Percentiles rank a stretch among this genome's conserved stretches.
Conservation (phyloP, 257 asterid genomes). For the Solanum ossicruentum region DNA sequence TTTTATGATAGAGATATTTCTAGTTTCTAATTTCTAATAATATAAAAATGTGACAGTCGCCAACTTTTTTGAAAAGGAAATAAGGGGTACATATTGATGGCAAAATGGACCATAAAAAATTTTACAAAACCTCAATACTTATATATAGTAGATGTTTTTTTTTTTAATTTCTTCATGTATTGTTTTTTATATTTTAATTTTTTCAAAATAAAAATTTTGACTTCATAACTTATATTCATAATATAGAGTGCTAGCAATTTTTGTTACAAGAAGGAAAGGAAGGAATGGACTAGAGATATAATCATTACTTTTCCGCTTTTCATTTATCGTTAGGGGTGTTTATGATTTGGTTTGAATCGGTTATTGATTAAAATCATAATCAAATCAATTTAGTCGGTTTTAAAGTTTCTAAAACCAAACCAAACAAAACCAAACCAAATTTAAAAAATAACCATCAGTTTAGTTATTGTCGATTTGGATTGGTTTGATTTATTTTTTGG, state of each 20-base stretch:
- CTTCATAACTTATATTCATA: not conserved
- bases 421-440: too few species aligned
- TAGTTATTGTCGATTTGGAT: too few species aligned
- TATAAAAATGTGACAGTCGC: not conserved
- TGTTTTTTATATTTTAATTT: fast-evolving
- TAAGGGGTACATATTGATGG: not conserved
- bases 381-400: too few species aligned
- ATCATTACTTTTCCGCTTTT: not conserved
- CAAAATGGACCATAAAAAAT: not conserved
- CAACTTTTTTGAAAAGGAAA: not conserved
- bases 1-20: not conserved
- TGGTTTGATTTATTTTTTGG: too few species aligned
- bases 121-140: not conserved
- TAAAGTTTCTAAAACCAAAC: too few species aligned
- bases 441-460: too few species aligned
- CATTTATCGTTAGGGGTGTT: not conserved
- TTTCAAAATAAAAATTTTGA: not conserved
- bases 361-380: too few species aligned
- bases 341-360: too few species aligned
- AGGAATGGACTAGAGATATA: not conserved
- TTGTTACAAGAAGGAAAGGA: not conserved
- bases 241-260: not conserved
- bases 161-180: too few species aligned
- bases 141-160: fast-evolving
- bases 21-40: not conserved